Conservation (phyloP, 192 early-diverging fungal genomes). For the Rhizoclosmatium globosum region DNA sequence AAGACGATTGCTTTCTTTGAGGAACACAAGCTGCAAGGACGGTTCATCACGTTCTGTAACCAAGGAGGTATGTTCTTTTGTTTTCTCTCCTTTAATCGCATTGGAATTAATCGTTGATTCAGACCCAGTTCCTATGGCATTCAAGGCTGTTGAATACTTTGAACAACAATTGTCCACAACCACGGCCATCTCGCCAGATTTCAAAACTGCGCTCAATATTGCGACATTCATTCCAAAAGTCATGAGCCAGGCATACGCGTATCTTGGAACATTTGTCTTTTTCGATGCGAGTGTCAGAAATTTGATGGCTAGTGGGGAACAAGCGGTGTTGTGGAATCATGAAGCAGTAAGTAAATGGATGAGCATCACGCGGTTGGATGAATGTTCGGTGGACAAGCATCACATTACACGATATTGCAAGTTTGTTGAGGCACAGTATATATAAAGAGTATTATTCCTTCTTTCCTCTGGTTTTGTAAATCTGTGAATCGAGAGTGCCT, state of each 20-base stretch:
- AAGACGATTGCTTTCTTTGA: constrained; percentile 4
- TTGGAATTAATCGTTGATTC: not conserved
- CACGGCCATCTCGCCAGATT: not conserved
- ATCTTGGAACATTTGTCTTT: constrained; percentile 24
- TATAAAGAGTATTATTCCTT: too few relatives aligned
- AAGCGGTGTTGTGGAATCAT: constrained; percentile 3
- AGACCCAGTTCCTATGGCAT: constrained; percentile 26
- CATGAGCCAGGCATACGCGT: not conserved
- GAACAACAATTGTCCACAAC: not conserved
- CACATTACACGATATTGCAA: not conserved
- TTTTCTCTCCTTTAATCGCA: not conserved
- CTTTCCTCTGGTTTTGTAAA: too few relatives aligned
- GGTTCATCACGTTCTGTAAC: constrained; percentile 28
- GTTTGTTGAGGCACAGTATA: constrained; percentile 2
- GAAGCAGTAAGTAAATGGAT: constrained; percentile 5
- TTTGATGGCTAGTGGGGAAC: not conserved
- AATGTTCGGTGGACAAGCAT: constrained; percentile 2
- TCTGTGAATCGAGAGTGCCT: too few relatives aligned
- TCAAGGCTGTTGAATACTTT: constrained; percentile 12
- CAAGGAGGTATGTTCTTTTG: not conserved
- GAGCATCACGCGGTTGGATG: constrained; percentile 1
- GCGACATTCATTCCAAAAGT: not conserved
- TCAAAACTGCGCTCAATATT: constrained; percentile 1
- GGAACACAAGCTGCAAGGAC: not conserved
- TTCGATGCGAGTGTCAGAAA: constrained; percentile 1